Base-by-base conservation (phyloP, 1,139 yeast species). In the Ashbya aceris region DNA sequence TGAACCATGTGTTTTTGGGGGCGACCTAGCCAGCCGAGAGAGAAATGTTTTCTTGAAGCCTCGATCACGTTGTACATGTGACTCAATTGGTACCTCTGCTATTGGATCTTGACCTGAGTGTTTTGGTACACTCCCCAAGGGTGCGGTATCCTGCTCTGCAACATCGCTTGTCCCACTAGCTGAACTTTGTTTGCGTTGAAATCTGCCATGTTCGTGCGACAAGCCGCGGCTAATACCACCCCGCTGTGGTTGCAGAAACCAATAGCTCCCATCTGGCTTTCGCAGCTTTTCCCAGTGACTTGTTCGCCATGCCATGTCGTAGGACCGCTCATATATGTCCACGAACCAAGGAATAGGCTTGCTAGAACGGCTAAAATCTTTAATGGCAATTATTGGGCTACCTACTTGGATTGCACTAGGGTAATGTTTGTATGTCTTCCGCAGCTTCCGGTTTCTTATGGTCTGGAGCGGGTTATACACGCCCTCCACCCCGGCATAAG, bases 401-500 rank as follows among this genome's bases (percentile, higher is more conserved):
- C 56, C 49, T 39, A 54, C 42, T 11, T 58, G 37, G 14, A 52
- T 53, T 33, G 61, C 56, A 13, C 64, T 60, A 28, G 47, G 45
- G 26, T 58, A 62, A 42, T 56, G 58, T 4, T 35, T 36, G 51
- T 71, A 65, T 50, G 71, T 73, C 49, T 71, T 70, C 49, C 74
- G 59, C 8, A 79, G 58, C 45, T 70, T 68, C 43, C 96, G 67
- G 59, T 86, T 83, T 46, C 96, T 66, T 30, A 86, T 75, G 13
- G 79, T 73, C 57, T 84, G 95, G 37, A 86, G 65, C 1, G 96
- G 96, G 56, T 86, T 86, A 62, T 81, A 86, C 2, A 75, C 73
- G 1, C 82, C 84, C 47, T 79, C 86, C 1, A 81, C 73, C 0
- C 75, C 62, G 32, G 44, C 50, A 41, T 54, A 60, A 28, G 46